These are phyloP conservation scores for Colletotrichum paranaense DNA, from an alignment of 2,329 filamentous ascomycete genomes.

Conservation along the genomic window DNA sequence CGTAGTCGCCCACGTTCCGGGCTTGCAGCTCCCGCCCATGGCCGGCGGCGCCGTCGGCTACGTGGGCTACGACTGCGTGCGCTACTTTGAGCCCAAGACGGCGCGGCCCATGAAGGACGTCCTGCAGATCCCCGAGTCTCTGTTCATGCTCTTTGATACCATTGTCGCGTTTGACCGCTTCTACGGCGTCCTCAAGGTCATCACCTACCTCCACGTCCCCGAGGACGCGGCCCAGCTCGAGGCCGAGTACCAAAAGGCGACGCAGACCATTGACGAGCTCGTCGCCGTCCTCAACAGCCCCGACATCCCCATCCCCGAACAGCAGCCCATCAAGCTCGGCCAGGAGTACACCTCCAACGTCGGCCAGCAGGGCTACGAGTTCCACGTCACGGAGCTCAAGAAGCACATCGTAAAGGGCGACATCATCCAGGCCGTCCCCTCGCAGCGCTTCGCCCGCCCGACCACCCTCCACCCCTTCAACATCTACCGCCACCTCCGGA, in stretches of 20 bases:
- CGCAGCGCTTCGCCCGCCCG: constrained; percentile 89
- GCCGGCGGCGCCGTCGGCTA: constrained; percentile 96
- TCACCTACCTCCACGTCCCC: constrained; percentile 87
- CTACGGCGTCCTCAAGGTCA: constrained; percentile 90
- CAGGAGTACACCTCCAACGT: constrained; percentile 93
- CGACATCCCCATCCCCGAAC: constrained; percentile 81
- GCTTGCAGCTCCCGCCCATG: constrained; percentile 84
- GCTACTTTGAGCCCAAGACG: constrained; percentile 99
- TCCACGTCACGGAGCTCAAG: constrained; percentile 87
- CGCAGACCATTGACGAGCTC: constrained; percentile 71
- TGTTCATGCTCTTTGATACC: constrained; percentile 98
- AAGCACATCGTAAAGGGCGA: constrained; percentile 91
- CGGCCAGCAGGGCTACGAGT: constrained; percentile 87
- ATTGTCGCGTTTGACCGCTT: constrained; percentile 96
- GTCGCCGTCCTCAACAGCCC: constrained; percentile 79
- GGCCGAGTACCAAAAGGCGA: constrained; percentile 76
- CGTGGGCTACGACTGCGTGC: constrained; percentile 96
- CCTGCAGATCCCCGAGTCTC: constrained; percentile 87
- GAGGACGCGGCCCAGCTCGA: constrained; percentile 66
- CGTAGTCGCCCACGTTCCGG: constrained; percentile 85
- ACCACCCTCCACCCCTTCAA: constrained; percentile 97
- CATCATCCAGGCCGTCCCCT: constrained; percentile 98
- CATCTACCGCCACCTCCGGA: constrained; percentile 94
- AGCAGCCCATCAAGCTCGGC: constrained; percentile 77
- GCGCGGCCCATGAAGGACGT: constrained; percentile 88